Conservation (phyloP, 331 rosid species). For the Quercus tomentella region DNA sequence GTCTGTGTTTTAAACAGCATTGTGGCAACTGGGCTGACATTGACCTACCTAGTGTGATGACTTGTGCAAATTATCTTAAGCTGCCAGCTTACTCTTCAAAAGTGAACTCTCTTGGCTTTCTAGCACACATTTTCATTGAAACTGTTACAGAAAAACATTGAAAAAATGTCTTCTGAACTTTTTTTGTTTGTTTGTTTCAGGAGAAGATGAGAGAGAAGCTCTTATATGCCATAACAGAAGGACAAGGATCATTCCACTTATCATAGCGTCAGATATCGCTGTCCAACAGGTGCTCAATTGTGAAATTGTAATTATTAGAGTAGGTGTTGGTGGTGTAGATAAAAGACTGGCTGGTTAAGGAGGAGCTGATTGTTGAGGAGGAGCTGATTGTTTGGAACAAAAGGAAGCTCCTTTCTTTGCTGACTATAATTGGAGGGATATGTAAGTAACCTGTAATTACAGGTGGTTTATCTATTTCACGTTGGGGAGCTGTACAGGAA, state of each 20-base stretch:
- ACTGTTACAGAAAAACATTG: neutral
- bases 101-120: conserved; percentile 31
- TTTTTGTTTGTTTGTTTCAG: conserved; percentile 40
- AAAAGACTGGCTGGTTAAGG: conserved; percentile 22
- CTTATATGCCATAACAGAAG: conserved; percentile 87
- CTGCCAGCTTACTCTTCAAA: conserved; percentile 92
- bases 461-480: conserved; percentile 30
- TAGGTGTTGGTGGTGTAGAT: conserved; percentile 48
- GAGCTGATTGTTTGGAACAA: conserved; percentile 33
- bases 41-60: conserved; percentile 98
- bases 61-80: conserved; percentile 98
- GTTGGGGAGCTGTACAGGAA: conserved; percentile 36
- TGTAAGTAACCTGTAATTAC: conserved; percentile 47
- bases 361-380: conserved; percentile 20
- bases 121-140: neutral
- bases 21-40: conserved; percentile 60
- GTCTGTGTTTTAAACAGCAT: conserved; percentile 44
- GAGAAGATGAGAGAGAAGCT: conserved; percentile 91
- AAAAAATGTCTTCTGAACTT: neutral
- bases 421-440: conserved; percentile 50
- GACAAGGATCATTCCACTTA: conserved; percentile 98
- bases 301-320: conserved; percentile 72
- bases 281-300: conserved; percentile 21
- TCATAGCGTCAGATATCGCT: conserved; percentile 41
- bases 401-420: conserved; percentile 42